These are phyloP conservation scores for Achlya hypogyna DNA, from an alignment of 352 stramenopile genomes.

Conservation along the genomic window DNA sequence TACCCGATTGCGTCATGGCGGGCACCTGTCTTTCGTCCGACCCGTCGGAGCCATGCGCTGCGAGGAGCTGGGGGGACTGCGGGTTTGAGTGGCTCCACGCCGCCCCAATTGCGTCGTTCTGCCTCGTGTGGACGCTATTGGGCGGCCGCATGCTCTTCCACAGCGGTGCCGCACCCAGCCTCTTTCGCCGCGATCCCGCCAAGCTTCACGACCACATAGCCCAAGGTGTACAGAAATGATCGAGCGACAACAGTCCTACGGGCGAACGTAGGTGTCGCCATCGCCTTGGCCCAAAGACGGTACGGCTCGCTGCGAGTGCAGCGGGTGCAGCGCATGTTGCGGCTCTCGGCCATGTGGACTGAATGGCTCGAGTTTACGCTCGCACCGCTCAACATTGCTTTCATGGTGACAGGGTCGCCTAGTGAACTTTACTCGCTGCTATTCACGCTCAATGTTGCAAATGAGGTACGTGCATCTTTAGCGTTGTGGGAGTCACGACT, in stretches of 20 bases:
- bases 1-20: too few relatives aligned
- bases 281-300: constrained; percentile 4
- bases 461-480: too few relatives aligned
- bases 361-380: constrained; percentile 10
- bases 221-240: neutral
- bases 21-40: too few relatives aligned
- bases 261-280: constrained; percentile 5
- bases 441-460: neutral
- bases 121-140: neutral
- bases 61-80: neutral
- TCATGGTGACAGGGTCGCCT: neutral
- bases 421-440: neutral
- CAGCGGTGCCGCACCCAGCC: neutral
- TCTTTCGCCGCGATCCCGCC: neutral
- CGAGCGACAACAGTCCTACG: neutral
- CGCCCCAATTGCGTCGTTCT: neutral
- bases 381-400: constrained; percentile 1
- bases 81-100: constrained; percentile 5
- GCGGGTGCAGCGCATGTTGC: neutral
- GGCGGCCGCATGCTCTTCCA: neutral
- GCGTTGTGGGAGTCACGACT: neutral
- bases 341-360: constrained; percentile 4
- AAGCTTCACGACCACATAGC: neutral
- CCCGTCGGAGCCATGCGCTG: too few relatives aligned
- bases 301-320: neutral